Conservation (phyloP, 192 early-diverging fungal genomes). For the Coemansia sp. region DNA sequence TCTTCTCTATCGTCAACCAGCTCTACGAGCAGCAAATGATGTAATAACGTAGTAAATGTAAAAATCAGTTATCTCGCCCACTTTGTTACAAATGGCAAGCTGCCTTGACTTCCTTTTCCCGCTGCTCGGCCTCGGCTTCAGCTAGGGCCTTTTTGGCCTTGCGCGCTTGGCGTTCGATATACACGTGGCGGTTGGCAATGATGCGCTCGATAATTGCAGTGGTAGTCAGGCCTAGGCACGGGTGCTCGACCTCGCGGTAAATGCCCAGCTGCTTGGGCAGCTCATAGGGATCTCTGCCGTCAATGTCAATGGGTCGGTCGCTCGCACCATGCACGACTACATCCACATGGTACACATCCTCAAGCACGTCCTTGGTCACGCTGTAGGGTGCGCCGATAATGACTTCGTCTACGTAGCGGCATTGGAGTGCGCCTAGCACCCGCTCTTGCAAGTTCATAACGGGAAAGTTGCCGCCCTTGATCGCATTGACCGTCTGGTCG, state of each 20-base stretch:
- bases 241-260: constrained; percentile 79
- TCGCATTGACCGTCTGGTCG: constrained; percentile 84
- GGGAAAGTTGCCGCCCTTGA: constrained; percentile 87
- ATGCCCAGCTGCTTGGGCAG: constrained; percentile 79
- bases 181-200: constrained; percentile 81
- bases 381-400: constrained; percentile 91
- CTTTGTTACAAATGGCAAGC: background rate
- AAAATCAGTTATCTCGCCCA: too few species aligned
- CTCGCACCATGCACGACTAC: constrained; percentile 79
- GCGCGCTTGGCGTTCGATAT: constrained; percentile 73
- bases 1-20: constrained; percentile 48
- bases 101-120: constrained; percentile 59
- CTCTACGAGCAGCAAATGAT: constrained; percentile 43
- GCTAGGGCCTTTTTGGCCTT: constrained; percentile 71
- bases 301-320: constrained; percentile 64
- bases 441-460: constrained; percentile 97
- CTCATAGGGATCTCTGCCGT: constrained; percentile 83
- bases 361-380: constrained; percentile 82
- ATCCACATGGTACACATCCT: constrained; percentile 82
- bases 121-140: constrained; percentile 65
- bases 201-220: constrained; percentile 87
- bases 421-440: constrained; percentile 87
- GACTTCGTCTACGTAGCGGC: constrained; percentile 93
- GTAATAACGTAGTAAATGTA: too few species aligned
- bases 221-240: constrained; percentile 76